Evolutionary conservation across 1,284 basidiomycete genomes (phyloP).

Genomic region (Cutaneotrichosporon sp.): DNA sequence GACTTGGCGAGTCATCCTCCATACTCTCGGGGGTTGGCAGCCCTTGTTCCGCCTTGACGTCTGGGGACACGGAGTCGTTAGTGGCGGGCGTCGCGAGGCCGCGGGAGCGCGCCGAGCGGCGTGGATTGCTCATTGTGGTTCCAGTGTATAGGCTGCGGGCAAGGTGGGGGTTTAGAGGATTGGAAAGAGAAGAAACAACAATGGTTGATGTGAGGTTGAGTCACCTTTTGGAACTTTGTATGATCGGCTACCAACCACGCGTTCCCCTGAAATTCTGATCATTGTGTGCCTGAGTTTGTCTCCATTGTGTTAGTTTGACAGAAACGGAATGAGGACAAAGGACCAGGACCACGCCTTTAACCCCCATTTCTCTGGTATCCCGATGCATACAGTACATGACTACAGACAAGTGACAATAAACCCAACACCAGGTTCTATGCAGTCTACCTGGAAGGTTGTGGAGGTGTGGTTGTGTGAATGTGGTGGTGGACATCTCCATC

Average conservation of each 20-base stretch:
- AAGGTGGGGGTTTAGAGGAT: too few relatives aligned
- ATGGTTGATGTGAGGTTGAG: background rate
- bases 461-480: constrained; percentile 2
- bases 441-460: background rate
- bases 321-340: background rate
- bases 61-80: constrained; percentile 1
- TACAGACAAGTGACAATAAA: constrained; percentile 9
- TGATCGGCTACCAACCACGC: background rate
- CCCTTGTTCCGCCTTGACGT: constrained; percentile 19
- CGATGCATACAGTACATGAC: constrained; percentile 8
- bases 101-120: constrained; percentile 1
- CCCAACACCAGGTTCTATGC: constrained; percentile 7
- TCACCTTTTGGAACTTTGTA: too few relatives aligned
- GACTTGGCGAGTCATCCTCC: constrained; percentile 14
- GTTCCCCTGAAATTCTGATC: constrained; percentile 1
- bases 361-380: background rate
- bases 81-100: constrained; percentile 4
- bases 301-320: background rate
- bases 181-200: background rate
- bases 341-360: too few relatives aligned
- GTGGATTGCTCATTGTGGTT: constrained; percentile 2
- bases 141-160: too few relatives aligned
- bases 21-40: constrained; percentile 22
- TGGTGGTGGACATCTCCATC: background rate
- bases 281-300: background rate